These are phyloP conservation scores for Cyclotella choctawhatcheeana DNA, from an alignment of 108 stramenopile genomes.

Conservation along the genomic window DNA sequence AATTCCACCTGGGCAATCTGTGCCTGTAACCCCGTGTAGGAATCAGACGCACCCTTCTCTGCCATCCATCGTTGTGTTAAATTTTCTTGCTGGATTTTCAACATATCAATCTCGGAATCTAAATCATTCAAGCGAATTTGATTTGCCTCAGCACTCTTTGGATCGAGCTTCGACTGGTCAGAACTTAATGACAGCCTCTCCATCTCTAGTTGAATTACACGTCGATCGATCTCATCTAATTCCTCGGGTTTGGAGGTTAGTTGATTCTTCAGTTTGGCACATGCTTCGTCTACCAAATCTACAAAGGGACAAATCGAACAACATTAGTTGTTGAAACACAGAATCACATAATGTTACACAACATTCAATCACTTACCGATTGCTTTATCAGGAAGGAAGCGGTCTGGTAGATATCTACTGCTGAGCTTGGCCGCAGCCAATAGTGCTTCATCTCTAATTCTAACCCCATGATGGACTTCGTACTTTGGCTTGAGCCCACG, in stretches of 20 bases:
- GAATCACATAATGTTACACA: not conserved
- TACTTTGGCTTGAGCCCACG: constrained; percentile 97
- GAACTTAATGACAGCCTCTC: constrained; percentile 52
- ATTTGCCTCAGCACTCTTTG: constrained; percentile 49
- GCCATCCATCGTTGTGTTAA: constrained; percentile 82
- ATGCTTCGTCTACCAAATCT: constrained; percentile 98
- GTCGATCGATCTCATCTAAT: constrained; percentile 57
- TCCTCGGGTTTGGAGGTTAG: constrained; percentile 73
- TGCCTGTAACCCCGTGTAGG: constrained; percentile 81
- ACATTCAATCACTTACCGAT: constrained; percentile 27
- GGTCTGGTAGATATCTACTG: constrained; percentile 96
- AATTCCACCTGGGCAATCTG: constrained; percentile 85
- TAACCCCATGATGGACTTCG: constrained; percentile 96
- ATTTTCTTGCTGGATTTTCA: constrained; percentile 72
- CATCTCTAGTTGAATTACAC: constrained; percentile 71
- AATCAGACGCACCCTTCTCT: constrained; percentile 75
- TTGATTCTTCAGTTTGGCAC: constrained; percentile 90
- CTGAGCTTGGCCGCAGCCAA: constrained; percentile 97
- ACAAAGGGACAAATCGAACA: constrained; percentile 27
- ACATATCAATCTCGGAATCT: constrained; percentile 70
- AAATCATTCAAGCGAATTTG: constrained; percentile 64
- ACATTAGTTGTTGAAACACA: not conserved
- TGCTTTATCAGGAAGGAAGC: constrained; percentile 85
- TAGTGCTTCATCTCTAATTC: constrained; percentile 96
- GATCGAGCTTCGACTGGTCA: constrained; percentile 29